Evolutionary conservation across 2,329 filamentous ascomycete species (phyloP).

Genomic region (Chrysoporthe austroafricana): DNA sequence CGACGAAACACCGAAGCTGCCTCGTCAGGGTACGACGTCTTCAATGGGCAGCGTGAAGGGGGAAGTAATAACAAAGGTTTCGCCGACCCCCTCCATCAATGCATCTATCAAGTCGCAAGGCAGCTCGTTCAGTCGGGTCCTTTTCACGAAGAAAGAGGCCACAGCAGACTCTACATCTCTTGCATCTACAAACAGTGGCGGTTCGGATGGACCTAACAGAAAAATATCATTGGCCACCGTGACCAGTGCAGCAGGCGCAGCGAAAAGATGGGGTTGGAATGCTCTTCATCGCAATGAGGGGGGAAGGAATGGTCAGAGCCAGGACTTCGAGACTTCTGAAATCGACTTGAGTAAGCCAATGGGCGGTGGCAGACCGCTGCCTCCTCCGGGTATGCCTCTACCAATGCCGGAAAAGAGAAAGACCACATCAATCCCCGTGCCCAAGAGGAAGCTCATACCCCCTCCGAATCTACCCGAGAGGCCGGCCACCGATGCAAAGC

Average conservation of each 20-base stretch:
- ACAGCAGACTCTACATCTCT: constrained; percentile 42
- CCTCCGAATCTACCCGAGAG: constrained; percentile 38
- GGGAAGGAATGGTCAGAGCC: constrained; percentile 33
- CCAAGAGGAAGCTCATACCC: constrained; percentile 67
- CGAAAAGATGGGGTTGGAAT: constrained; percentile 63
- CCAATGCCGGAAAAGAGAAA: constrained; percentile 68
- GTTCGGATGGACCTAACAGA: constrained; percentile 42
- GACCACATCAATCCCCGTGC: constrained; percentile 59
- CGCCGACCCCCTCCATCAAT: constrained; percentile 40
- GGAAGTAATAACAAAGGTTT: constrained; percentile 38
- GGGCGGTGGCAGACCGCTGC: constrained; percentile 80
- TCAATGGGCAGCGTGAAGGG: constrained; percentile 36
- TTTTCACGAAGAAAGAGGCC: constrained; percentile 47
- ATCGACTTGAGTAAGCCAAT: constrained; percentile 68
- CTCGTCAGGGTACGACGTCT: constrained; percentile 45
- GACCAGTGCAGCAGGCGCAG: constrained; percentile 58
- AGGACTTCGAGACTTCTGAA: constrained; percentile 31
- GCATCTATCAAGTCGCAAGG: constrained; percentile 47
- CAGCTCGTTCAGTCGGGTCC: constrained; percentile 41
- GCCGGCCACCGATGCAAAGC: constrained; percentile 22
- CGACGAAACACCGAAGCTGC: constrained; percentile 35
- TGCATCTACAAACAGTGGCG: constrained; percentile 38
- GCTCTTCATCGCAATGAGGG: constrained; percentile 53
- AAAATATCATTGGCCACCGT: constrained; percentile 58
- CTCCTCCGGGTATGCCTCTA: constrained; percentile 78